These are phyloP conservation scores for Verticillium nubilum DNA, from an alignment of 2,329 filamentous ascomycete species.

Conservation along the genomic window DNA sequence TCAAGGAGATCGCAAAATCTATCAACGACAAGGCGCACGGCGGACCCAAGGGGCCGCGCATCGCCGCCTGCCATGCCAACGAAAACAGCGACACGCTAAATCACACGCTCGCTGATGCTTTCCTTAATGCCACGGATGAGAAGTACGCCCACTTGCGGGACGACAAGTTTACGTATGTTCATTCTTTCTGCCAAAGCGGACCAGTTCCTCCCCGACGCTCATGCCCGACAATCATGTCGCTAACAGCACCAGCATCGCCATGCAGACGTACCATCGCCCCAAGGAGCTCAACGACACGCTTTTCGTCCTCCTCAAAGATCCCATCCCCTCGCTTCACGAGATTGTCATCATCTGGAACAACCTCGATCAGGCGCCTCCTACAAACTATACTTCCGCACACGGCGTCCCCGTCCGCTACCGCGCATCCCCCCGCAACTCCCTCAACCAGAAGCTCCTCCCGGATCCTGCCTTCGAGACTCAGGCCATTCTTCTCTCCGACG, in stretches of 20 bases:
- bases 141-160: constrained; percentile 14
- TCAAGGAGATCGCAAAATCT: not conserved
- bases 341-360: constrained; percentile 34
- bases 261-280: constrained; percentile 30
- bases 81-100: not conserved
- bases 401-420: constrained; percentile 28
- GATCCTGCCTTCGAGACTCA: constrained; percentile 29
- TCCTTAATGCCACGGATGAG: not conserved
- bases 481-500: constrained; percentile 32
- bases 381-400: constrained; percentile 19
- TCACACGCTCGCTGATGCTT: not conserved
- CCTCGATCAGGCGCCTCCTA: constrained; percentile 21
- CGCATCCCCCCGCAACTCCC: constrained; percentile 23
- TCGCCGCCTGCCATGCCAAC: not conserved
- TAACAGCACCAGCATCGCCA: constrained; percentile 22
- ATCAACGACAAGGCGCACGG: not conserved
- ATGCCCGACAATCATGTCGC: not conserved
- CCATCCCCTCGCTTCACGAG: constrained; percentile 29
- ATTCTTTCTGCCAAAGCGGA: too few species aligned
- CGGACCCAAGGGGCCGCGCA: not conserved
- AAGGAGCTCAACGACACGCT: constrained; percentile 27
- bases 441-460: constrained; percentile 31
- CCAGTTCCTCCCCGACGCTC: too few species aligned
- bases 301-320: constrained; percentile 16
- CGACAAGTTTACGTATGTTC: constrained; percentile 21